Evolutionary conservation across 139 green algal species (phyloP).

Genomic region (Chlorella sp.): DNA sequence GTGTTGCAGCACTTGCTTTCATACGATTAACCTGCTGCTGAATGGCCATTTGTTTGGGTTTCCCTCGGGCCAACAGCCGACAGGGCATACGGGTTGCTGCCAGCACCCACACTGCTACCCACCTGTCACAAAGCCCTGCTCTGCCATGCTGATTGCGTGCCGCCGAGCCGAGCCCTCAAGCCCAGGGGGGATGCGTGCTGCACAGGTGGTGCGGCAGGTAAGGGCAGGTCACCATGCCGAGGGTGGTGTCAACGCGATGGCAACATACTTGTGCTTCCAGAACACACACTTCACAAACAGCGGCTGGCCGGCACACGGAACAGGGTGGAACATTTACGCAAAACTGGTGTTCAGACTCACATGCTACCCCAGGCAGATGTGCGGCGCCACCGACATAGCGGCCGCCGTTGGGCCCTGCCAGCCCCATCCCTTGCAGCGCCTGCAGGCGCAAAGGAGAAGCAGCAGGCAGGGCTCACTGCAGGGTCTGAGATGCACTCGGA

Average conservation of each 20-base stretch:
- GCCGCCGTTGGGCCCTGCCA: background rate
- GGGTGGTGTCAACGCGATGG: no score
- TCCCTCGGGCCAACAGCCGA: no score
- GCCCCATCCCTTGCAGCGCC: background rate
- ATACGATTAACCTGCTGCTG: no score
- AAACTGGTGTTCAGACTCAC: no score
- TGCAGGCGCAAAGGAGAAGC: background rate
- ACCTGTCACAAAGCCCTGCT: conserved; percentile 22
- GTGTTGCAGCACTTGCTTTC: no score
- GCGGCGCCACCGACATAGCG: background rate
- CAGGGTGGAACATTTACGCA: background rate
- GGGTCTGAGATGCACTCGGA: background rate
- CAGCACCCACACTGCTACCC: background rate
- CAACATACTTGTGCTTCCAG: no score
- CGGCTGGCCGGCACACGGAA: no score
- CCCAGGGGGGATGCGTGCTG: background rate
- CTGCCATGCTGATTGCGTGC: background rate
- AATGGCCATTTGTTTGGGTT: no score
- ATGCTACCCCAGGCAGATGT: background rate
- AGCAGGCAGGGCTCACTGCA: background rate
- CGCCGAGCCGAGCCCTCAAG: background rate
- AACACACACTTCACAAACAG: no score
- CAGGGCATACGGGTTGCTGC: background rate
- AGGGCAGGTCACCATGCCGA: background rate
- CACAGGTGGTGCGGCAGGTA: background rate